A percentile compares a stretch with the other conserved stretches of the same genome.
These are phyloP conservation scores for Colletotrichum graminicola DNA, from an alignment of 2,329 filamentous ascomycete genomes.

Conservation along the genomic window DNA sequence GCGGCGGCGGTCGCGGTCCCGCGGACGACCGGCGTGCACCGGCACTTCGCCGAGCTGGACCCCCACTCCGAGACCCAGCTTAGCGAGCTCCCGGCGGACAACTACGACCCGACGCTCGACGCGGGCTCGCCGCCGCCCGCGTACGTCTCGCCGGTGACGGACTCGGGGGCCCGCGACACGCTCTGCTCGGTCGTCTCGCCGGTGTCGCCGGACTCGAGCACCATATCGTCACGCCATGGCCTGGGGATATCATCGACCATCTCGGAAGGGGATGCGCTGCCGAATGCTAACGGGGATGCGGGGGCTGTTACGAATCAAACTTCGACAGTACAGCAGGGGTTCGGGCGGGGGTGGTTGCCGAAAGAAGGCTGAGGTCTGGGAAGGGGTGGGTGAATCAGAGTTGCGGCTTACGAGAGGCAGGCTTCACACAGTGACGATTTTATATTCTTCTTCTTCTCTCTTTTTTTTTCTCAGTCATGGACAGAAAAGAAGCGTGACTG, in stretches of 20 bases:
- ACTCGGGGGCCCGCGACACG: neutral
- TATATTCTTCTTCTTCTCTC: too few relatives aligned
- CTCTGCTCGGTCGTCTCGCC: constrained; percentile 30
- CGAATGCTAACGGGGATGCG: neutral
- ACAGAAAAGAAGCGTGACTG: neutral
- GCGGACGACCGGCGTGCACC: neutral
- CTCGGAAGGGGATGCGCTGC: neutral
- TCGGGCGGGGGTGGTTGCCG: constrained; percentile 24
- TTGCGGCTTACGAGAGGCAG: neutral
- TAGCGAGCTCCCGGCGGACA: constrained; percentile 31
- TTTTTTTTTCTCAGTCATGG: too few relatives aligned
- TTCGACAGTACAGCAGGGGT: constrained; percentile 10
- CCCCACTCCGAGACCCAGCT: constrained; percentile 13
- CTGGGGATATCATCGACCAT: constrained; percentile 4
- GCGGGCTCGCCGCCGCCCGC: constrained; percentile 22
- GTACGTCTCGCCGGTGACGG: constrained; percentile 26
- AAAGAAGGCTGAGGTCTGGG: neutral
- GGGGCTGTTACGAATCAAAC: neutral
- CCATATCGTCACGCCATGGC: neutral
- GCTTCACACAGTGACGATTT: neutral
- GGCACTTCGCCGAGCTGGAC: constrained; percentile 25
- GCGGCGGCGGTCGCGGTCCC: constrained; percentile 17
- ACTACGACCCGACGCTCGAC: constrained; percentile 25
- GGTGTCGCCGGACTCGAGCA: constrained; percentile 19
- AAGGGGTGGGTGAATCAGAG: neutral